Evolutionary conservation across 106 monocot species (phyloP), one percentile per base, ranked within the genome.

Genomic region (Dactylorhiza incarnata): DNA sequence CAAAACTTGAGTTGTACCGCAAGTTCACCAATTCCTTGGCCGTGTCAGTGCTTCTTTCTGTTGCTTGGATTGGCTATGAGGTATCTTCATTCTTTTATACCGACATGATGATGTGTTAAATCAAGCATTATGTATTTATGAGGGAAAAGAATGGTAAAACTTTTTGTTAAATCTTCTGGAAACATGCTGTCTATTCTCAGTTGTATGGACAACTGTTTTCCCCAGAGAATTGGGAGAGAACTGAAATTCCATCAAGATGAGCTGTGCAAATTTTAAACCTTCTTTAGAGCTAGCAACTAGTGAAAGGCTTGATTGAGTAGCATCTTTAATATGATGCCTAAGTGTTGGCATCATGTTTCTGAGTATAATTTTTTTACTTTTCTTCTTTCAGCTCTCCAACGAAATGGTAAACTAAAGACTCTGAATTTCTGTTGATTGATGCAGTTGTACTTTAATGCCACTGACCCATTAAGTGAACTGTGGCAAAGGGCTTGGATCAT

Each of bases 401-500:
- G 3, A 37, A 37, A 37, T 37, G 37, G 37, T 37, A 37, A 37
- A 26, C 65, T 29, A 13, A 65, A 65, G 65, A 12, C 29, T 63
- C 17, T 65, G 65, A 65, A 65, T 65, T 65, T 65, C 26, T 65
- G 29, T 26, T 26, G 77, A 63, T n/a, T 53, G 5, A 69, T 83
- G 80, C 87, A 96, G 96, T 83, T 97, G 37, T 97, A 97, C 74
- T 97, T 97, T 77, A 97, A 97, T 86, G 96, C 96, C 65, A 89
- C 85, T 52, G 93, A 97, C 72, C 96, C 96, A 9, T 83, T 97
- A 80, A 93, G 91, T 80, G 96, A 97, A 59, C 76, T 93, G 58
- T 97, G 96, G 96, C 90, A 91, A 83, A 89, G 91, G 86, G 91
- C 96, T 89, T 97, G 96, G 96, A 91, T 97, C 66, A 93, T 97